Evolutionary conservation across 108 stramenopile species (phyloP).

Genomic region (Nannochloropsis salina): DNA sequence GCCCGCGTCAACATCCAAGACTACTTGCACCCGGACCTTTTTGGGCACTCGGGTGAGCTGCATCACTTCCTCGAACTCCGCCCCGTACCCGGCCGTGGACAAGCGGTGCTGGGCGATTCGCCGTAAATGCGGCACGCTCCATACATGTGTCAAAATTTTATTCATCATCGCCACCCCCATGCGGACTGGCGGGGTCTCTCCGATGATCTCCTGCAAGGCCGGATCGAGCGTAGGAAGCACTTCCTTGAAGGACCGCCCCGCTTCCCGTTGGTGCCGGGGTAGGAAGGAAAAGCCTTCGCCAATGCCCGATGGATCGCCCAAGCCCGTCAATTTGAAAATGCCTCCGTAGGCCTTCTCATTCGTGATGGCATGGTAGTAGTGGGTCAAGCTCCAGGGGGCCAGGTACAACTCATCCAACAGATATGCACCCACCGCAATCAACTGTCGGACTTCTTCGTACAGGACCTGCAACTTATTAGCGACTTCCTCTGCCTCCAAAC

Average conservation of each 20-base stretch:
- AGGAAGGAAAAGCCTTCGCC: slow-evolving; percentile 47
- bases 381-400: not conserved
- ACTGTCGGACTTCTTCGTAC: not conserved
- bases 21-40: not conserved
- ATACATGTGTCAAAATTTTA: slow-evolving; percentile 7
- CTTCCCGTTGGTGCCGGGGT: not conserved
- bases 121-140: not conserved
- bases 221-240: not conserved
- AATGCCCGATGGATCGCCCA: slow-evolving; percentile 42
- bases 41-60: not conserved
- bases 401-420: not conserved
- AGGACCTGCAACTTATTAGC: not conserved
- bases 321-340: slow-evolving; percentile 37
- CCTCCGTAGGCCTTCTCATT: slow-evolving; percentile 3
- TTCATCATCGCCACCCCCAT: slow-evolving; percentile 19
- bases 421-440: not conserved
- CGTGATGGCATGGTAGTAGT: not conserved
- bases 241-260: not conserved
- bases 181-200: not conserved
- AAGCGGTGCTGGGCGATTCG: not conserved
- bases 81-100: not conserved
- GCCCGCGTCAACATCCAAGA: not conserved
- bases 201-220: not conserved
- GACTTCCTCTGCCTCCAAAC: not conserved
- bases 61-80: not conserved